Evolutionary conservation across 345 rosid species (phyloP).

Genomic region (Camelina hispida): DNA sequence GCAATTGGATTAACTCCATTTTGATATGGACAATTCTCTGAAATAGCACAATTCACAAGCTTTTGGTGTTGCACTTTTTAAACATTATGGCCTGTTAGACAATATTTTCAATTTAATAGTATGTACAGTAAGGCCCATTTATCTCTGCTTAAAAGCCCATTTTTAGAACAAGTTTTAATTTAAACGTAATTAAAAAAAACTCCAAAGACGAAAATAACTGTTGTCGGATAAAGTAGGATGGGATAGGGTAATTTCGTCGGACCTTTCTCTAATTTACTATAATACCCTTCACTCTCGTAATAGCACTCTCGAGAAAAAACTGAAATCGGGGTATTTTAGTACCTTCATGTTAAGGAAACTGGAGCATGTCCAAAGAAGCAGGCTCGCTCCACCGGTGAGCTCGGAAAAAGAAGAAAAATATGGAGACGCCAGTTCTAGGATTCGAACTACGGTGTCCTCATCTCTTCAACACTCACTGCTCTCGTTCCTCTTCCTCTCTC

Average conservation of each 20-base stretch:
- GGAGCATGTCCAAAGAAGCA: background rate
- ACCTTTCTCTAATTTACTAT: background rate
- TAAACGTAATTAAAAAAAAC: too few species aligned
- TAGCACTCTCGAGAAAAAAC: background rate
- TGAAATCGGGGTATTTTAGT: background rate
- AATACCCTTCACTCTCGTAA: background rate
- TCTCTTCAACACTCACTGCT: conserved; percentile 37
- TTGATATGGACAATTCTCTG: background rate
- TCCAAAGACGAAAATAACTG: too few species aligned
- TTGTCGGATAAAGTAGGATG: too few species aligned
- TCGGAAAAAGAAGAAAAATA: conserved; percentile 12
- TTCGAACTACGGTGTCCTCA: conserved; percentile 35
- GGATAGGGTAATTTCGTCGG: background rate
- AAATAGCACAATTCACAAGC: background rate
- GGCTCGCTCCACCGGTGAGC: background rate
- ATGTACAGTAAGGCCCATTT: background rate
- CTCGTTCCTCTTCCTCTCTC: conserved; percentile 38
- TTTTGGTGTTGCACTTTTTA: background rate
- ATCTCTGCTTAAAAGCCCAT: conserved; percentile 1
- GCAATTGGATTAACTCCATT: background rate
- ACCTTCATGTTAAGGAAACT: background rate
- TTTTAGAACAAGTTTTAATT: background rate
- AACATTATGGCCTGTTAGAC: background rate
- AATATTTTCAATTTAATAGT: background rate
- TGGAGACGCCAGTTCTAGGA: conserved; percentile 56